phyloP scores from a whole-genome alignment of 192 early-diverging fungal genomes.

The Backusella tuberculispora region DNA sequence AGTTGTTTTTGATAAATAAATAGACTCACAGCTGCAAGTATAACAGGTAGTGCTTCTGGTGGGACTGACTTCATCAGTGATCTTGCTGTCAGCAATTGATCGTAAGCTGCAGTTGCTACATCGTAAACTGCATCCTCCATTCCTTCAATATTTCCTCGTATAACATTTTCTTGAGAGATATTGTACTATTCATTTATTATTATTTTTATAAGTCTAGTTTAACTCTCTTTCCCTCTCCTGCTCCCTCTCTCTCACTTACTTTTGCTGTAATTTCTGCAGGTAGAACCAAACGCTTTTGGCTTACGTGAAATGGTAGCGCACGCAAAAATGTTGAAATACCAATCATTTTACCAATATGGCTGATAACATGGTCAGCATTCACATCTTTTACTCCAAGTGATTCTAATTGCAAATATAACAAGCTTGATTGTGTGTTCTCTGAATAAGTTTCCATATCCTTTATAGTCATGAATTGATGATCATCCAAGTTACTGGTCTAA shows the following conservation, averaged over 20 bases:
- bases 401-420: slow-evolving; percentile 91
- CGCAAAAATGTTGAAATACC: slow-evolving; percentile 80
- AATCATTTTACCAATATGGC: slow-evolving; percentile 89
- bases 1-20: background rate
- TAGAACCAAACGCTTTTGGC: slow-evolving; percentile 69
- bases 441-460: slow-evolving; percentile 85
- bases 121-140: slow-evolving; percentile 86
- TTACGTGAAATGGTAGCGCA: slow-evolving; percentile 73
- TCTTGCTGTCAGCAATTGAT: slow-evolving; percentile 73
- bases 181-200: slow-evolving; percentile 54
- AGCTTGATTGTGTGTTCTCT: slow-evolving; percentile 84
- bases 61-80: slow-evolving; percentile 64
- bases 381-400: slow-evolving; percentile 80
- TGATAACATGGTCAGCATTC: slow-evolving; percentile 86
- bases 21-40: slow-evolving; percentile 65
- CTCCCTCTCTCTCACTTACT: slow-evolving; percentile 44
- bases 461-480: slow-evolving; percentile 69
- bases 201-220: background rate
- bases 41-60: slow-evolving; percentile 65
- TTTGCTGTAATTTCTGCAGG: slow-evolving; percentile 79
- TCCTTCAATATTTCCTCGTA: slow-evolving; percentile 58
- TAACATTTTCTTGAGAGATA: slow-evolving; percentile 77
- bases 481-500: slow-evolving; percentile 61
- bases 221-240: background rate
- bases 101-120: slow-evolving; percentile 82